Evolutionary conservation across 2,329 filamentous ascomycete species (phyloP), one percentile per base, ranked within the genome.

Genomic region (Colletotrichum sidae): DNA sequence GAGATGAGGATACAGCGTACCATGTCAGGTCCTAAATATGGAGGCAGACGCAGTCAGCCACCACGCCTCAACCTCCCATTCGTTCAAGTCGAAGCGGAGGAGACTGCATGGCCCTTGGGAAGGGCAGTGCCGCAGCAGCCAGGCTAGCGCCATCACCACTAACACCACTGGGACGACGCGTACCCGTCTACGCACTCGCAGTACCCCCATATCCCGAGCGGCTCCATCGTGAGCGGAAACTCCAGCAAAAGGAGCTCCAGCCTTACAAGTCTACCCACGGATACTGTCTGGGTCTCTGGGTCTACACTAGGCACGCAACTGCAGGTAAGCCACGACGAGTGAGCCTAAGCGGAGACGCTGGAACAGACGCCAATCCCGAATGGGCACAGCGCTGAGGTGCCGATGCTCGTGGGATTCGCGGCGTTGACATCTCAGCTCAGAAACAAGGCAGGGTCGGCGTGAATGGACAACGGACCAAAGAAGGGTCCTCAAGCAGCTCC

Each of bases 1-100:
- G 45, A 65, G 46, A 62, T 45, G 58, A 51, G 37, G 25, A 45
- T 37, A 53, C 50, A 52, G 42, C 25, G 25, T 25, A 25, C 25
- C 25, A 5, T 25, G 25, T 25, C 25, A 25, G 25, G 25, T 25
- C 35, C 58, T 57, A 62, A 62, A 47, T 65, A 49, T 65, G 58
- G 62, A 65, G 58, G 62, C 17, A 25, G 47, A 53, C 62, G 52
- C 58, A 58, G 42, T 62, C 58, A 57, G 62, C 62, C 62, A 62
- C 62, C 46, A 57, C 62, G 58, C 53, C 15, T 44, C 52, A 15
- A 7, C 12, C 35, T 62, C 56, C 41, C 17, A 55, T 60, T 62
- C 47, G 52, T 42, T 47, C 46, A 15, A 17, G 17, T 5, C 9
- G 34, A 47, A 47, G 54, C 12, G 45, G 37, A 33, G 45, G 15